Evolutionary conservation across 257 asterid species (phyloP).

Genomic region (Scutellaria baicalensis): DNA sequence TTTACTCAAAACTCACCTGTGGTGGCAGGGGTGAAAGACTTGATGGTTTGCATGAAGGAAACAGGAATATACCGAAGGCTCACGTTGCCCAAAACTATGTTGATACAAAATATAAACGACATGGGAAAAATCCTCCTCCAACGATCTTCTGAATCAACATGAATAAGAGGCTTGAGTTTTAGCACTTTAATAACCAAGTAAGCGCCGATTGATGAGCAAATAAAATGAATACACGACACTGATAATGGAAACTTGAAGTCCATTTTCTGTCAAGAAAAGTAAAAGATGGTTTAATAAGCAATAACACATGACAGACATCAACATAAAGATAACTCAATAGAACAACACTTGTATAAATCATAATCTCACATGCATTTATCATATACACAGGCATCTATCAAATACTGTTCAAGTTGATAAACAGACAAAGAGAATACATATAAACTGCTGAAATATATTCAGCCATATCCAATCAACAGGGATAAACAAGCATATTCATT

Average conservation of each 20-base stretch:
- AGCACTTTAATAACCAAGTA: conserved; percentile 57
- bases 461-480: neutral
- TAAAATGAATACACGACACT: conserved; percentile 63
- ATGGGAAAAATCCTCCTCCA: conserved; percentile 82
- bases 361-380: too few species aligned
- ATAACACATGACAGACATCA: neutral
- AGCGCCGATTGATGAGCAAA: conserved; percentile 61
- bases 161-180: conserved; percentile 66
- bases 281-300: neutral
- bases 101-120: conserved; percentile 74
- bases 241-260: conserved; percentile 64
- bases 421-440: neutral
- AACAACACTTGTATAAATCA: neutral
- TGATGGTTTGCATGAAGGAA: conserved; percentile 84
- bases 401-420: neutral
- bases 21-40: conserved; percentile 83
- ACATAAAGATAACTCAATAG: neutral
- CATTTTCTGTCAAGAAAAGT: conserved; percentile 35
- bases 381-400: too few species aligned
- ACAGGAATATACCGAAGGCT: conserved; percentile 78
- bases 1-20: conserved; percentile 45
- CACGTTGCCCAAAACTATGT: conserved; percentile 72
- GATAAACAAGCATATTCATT: neutral
- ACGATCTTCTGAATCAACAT: conserved; percentile 58
- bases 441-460: neutral